phyloP scores from a whole-genome alignment of 225 moss, liverwort and hornwort species.

The Bryum argenteum region DNA sequence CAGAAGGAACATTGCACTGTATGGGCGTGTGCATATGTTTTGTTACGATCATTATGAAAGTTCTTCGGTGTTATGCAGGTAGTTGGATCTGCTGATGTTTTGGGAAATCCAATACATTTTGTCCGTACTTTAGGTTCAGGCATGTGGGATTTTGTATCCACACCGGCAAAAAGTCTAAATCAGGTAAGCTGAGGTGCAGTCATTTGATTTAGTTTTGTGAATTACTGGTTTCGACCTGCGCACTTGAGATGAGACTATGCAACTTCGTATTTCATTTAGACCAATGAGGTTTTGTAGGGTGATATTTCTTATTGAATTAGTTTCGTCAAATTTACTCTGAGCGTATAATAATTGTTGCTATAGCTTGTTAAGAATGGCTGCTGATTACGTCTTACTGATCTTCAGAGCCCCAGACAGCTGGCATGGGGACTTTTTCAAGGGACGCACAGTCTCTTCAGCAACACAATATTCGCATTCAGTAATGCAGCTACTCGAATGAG shows the following conservation, averaged over 20 bases:
- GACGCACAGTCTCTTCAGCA: conserved; percentile 85
- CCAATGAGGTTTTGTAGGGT: neutral
- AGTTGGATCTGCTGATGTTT: conserved; percentile 91
- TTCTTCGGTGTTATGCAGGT: conserved; percentile 55
- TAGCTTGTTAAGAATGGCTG: neutral
- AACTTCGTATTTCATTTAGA: neutral
- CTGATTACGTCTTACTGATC: conserved; percentile 18
- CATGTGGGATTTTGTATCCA: conserved; percentile 95
- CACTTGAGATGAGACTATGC: neutral
- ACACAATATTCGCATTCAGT: conserved; percentile 91
- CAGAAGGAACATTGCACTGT: neutral
- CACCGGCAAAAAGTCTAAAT: conserved; percentile 72
- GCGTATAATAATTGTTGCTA: neutral
- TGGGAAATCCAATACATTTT: conserved; percentile 93
- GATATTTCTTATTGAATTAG: neutral
- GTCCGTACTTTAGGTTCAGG: conserved; percentile 87
- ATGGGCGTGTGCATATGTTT: neutral
- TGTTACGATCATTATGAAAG: conserved; percentile 14
- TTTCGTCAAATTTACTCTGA: neutral
- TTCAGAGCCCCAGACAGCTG: conserved; percentile 83
- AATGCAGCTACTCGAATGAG: conserved; percentile 96
- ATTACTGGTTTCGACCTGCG: conserved; percentile 3
- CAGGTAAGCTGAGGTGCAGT: conserved; percentile 49
- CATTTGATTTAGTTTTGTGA: neutral
- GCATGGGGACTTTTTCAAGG: conserved; percentile 75